Evolutionary conservation across 176 grass and related monocot genomes (phyloP), one percentile per base, ranked within the genome.

Genomic region (Melocanna baccifera): DNA sequence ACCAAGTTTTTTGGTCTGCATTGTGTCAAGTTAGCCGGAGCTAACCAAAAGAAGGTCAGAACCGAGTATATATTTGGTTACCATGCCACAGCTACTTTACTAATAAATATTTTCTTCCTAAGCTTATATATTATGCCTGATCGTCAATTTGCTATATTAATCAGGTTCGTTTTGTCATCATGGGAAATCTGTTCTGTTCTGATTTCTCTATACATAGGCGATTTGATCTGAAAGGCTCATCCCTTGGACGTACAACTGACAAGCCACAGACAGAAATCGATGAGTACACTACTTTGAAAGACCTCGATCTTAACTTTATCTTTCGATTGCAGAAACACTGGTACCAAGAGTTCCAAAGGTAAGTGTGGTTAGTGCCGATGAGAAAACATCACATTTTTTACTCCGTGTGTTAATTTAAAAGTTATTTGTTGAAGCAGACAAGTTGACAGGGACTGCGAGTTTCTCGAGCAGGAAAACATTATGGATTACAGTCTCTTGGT

Each of bases 401-500:
- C 8, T 36, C 29, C 18, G 16, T 12, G 55, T 25, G 63, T 69
- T 84, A 66, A 89, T 74, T 25, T 62, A 28, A 10, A 76, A 56
- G 22, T 71, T 73, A 65, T 80, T 32, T 83, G 52, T 58, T 89
- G 50, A 74, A 77, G 85, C 79, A 99, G 96, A 65, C 96, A 96
- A 92, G 76, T 99, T 12, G 96, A 99, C 71, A 96, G 62, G 83
- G 96, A 99, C 80, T 99, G 91, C 1, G 96, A 99, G 16, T 99
- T 99, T 87, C 90, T 99, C 19, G 96, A 99, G 89, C 93, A 96
- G 62, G 96, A 99, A 75, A 99, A 92, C 62, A 99, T 99, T 66
- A 99, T 99, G 96, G 96, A 99, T 88, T 99, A 99, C 75, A 99
- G 96, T 85, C 91, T 99, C 19, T 80, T 99, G 78, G 93, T 99